phyloP scores from a whole-genome alignment of 345 rosid genomes.

The Linum tenue region DNA sequence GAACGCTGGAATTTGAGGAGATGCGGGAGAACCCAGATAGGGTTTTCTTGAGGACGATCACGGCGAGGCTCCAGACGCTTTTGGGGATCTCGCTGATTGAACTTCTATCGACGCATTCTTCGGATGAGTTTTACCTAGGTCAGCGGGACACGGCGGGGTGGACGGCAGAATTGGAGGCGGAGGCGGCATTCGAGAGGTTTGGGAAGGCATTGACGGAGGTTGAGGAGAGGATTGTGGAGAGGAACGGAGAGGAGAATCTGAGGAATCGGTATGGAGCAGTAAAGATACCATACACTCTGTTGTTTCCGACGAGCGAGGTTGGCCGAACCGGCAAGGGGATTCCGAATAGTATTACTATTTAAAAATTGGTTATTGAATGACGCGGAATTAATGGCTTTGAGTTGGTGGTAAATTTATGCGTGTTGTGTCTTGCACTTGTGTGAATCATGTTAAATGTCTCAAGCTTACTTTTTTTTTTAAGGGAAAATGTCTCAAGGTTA shows the following conservation, averaged over 20 bases:
- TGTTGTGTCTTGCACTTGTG: no score
- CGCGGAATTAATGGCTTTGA: no score
- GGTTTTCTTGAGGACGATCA: conserved; percentile 28
- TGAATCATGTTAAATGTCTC: no score
- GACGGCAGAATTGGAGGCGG: conserved; percentile 23
- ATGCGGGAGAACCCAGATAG: conserved; percentile 26
- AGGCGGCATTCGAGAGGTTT: conserved; percentile 29
- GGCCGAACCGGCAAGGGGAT: conserved; percentile 29
- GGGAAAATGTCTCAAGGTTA: no score
- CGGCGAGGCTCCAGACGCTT: conserved; percentile 29
- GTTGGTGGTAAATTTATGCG: no score
- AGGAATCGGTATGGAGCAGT: conserved; percentile 25
- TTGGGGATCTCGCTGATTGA: conserved; percentile 35
- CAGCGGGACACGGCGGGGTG: conserved; percentile 36
- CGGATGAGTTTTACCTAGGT: conserved; percentile 40
- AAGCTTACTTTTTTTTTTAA: no score
- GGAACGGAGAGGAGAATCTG: conserved; percentile 15
- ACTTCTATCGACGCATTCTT: conserved; percentile 34
- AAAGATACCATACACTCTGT: conserved; percentile 21
- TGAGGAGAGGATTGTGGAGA: conserved; percentile 17
- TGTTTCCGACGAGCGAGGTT: conserved; percentile 20
- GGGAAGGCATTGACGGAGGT: conserved; percentile 23
- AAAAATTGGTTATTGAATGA: not conserved
- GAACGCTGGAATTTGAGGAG: conserved; percentile 26
- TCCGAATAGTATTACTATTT: conserved; percentile 30